Base-by-base conservation (phyloP, 2,329 filamentous ascomycete genomes). In the Phyllosticta paracitricarpa region DNA sequence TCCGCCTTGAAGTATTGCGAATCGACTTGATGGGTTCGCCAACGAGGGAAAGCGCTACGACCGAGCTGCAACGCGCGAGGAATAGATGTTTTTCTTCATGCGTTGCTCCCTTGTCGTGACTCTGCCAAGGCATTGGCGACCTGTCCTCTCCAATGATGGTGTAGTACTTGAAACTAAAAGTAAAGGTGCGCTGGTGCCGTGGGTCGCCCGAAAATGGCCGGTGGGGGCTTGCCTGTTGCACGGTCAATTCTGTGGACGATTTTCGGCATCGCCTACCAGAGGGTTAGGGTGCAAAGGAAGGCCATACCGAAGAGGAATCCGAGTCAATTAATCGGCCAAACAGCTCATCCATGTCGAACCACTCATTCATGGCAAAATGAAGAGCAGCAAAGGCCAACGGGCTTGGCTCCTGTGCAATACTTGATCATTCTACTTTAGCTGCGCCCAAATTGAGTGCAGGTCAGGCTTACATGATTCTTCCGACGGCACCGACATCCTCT, bases 161-260 rank as follows among this genome's bases (percentile, higher is more conserved):
- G 67, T 84, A 86, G 68, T 86, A 87, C 65, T 86, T 85, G 68
- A 87, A 85, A 52, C 78, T 81, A 68, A 87, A 86, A 65, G 85
- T 80, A 68, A 86, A 85, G 7, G 79, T 81, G 6, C 80, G 75
- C 65, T 83, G 83, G 12, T 78, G 79, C 7, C 80, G 72, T 4
- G 72, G 67, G 28, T 79, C 74, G 2, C 70, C 64, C 17, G 75
- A 70, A 58, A 74, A 84, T n/a, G 80, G 78, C 26, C 82, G 76
- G 63, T 80, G 74, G 12, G 60, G 60, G 35, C 51, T 58, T 26
- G 60, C 60, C 60, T 62, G 54, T 28, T 48, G 53, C 58, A 56
- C 58, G 59, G 59, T 54, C 25, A 54, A 28, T 54, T 22, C 22
- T 24, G 22, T 54, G 52, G 52, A 10, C 25, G 19, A 22, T 26